A percentile compares a stretch with the other conserved stretches of the same genome.
These are phyloP conservation scores for Spatholobus suberectus DNA, from an alignment of 306 rosid genomes.

Conservation along the genomic window DNA sequence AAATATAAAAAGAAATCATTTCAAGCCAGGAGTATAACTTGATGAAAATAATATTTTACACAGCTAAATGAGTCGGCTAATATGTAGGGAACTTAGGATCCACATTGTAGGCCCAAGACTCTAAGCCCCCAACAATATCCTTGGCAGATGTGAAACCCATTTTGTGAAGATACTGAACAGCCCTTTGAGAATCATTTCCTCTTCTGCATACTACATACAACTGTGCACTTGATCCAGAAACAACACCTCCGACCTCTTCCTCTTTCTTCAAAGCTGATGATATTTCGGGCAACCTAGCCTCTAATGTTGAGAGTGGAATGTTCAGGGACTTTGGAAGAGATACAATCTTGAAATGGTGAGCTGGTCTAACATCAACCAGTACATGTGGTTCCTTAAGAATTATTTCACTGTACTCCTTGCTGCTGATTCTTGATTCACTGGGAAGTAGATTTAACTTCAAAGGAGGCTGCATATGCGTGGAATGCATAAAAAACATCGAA, in stretches of 20 bases:
- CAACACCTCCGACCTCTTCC: constrained; percentile 33
- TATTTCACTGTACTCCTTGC: constrained; percentile 66
- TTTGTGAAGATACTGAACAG: constrained; percentile 79
- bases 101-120: constrained; percentile 81
- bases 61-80: constrained; percentile 16
- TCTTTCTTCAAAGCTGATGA: constrained; percentile 53
- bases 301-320: constrained; percentile 77
- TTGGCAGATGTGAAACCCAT: constrained; percentile 76
- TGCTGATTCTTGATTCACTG: constrained; percentile 75
- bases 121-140: constrained; percentile 87
- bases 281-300: constrained; percentile 65
- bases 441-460: constrained; percentile 72
- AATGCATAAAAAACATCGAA: not conserved
- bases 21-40: not conserved
- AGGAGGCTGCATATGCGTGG: constrained; percentile 66
- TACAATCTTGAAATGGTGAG: constrained; percentile 86
- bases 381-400: constrained; percentile 64
- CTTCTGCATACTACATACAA: constrained; percentile 83
- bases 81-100: constrained; percentile 73
- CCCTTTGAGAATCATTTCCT: constrained; percentile 98
- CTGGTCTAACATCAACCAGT: constrained; percentile 84
- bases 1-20: not conserved
- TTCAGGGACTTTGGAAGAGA: constrained; percentile 85
- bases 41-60: not conserved
- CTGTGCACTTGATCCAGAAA: constrained; percentile 38